Evolutionary conservation across 192 early-diverging fungal genomes (phyloP).

Genomic region (Linnemannia elongata): DNA sequence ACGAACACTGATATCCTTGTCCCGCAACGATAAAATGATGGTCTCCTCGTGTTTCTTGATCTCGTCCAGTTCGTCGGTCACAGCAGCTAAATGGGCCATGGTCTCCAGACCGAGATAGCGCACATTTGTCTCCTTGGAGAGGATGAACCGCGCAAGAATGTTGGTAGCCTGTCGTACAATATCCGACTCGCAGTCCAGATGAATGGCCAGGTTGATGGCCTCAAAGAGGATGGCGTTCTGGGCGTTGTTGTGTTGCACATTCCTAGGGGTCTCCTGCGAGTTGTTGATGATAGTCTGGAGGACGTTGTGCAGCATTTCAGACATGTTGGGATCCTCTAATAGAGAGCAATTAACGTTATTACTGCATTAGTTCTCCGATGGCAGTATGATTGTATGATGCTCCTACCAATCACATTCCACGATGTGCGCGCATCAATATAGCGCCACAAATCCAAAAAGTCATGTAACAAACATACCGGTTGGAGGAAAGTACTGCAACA

Average conservation of each 20-base stretch:
- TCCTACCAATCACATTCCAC: neutral
- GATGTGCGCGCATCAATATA: neutral
- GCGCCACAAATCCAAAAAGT: neutral
- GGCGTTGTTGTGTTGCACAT: slow-evolving; percentile 98
- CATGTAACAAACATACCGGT: slow-evolving; percentile 61
- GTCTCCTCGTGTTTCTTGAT: slow-evolving; percentile 88
- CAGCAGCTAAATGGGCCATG: slow-evolving; percentile 93
- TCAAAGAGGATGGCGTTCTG: slow-evolving; percentile 98
- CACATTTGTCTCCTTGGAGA: slow-evolving; percentile 96
- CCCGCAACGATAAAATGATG: slow-evolving; percentile 92
- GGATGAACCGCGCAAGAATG: slow-evolving; percentile 91
- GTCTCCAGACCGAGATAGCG: slow-evolving; percentile 98
- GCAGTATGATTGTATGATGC: neutral
- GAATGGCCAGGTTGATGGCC: slow-evolving; percentile 96
- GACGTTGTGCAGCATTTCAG: slow-evolving; percentile 76
- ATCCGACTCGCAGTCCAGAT: slow-evolving; percentile 89
- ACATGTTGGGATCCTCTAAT: slow-evolving; percentile 68
- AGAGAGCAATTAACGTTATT: slow-evolving; percentile 4
- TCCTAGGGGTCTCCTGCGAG: slow-evolving; percentile 92
- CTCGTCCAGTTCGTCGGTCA: slow-evolving; percentile 84
- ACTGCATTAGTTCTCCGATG: neutral
- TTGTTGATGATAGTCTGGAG: slow-evolving; percentile 87
- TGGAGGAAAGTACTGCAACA: slow-evolving; percentile 96
- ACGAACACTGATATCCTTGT: slow-evolving; percentile 98
- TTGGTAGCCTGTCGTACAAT: slow-evolving; percentile 87